Base-by-base conservation (phyloP, 768 basidiomycete genomes). In the Kwoniella botswanensis region DNA sequence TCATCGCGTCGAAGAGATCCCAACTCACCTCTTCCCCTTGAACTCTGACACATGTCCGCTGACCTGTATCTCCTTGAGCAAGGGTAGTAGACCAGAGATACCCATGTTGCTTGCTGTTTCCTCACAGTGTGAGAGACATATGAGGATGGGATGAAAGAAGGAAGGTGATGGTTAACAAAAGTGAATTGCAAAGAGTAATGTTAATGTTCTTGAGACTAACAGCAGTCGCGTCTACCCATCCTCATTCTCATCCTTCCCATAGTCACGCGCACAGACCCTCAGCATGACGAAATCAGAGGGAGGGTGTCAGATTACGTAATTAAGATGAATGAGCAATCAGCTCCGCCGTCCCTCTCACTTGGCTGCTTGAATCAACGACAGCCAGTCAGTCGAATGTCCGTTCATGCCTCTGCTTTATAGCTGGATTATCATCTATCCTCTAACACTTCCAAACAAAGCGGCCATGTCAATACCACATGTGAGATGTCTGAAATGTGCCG, bases 11-110 rank as follows among this genome's bases (percentile, higher is more conserved):
- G 5, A 17, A 57, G 67, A 42, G 4, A 50, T 21, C 35, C 21
- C 2, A 3, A 74, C 84, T 70, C 57, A 85, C 84, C 90, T 93
- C 81, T 94, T 89, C 15, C 93, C 94, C 57, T 88, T 84, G 79
- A 91, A 93, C 67, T 94, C 92, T 3, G 89, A 90, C 65, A 98
- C 87, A 75, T 92, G 90, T 68, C 86, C 88, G 68, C 87, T 88
- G 65, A 87, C 88, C 79, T 95, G 93, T 46, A 97, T 95, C 54
- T 93, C 88, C 86, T 94, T 95, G 72, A 98, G 88, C 26, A 96
- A 88, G 42, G 94, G 92, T 43, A 98, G 85, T 21, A 98, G 87
- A 13, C 96, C 96, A 68, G 90, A 88, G 68, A 98, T 98, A 35
- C 96, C 96, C 96, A 98, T 97, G 13, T 29, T 29, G 59, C 18